Percentiles rank a stretch among this genome's conserved stretches.
Conservation (phyloP, 2,329 filamentous ascomycete genomes). For the Penicillium rolfsii region DNA sequence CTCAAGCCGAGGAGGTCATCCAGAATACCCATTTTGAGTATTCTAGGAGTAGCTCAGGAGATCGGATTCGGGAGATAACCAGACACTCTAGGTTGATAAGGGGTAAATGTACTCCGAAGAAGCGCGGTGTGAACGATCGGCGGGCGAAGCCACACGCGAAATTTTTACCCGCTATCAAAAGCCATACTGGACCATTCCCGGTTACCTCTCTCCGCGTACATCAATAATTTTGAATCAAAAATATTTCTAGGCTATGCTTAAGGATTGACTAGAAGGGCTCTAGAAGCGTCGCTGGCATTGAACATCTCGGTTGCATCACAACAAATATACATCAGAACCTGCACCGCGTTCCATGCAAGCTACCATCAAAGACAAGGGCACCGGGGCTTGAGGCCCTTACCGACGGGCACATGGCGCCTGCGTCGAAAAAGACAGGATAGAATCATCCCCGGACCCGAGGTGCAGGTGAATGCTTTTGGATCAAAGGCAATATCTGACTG, state of each 20-base stretch:
- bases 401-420: constrained; percentile 21
- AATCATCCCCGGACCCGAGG: constrained; percentile 23
- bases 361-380: constrained; percentile 3
- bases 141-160: constrained; percentile 14
- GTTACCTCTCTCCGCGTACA: background rate
- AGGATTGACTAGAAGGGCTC: constrained; percentile 7
- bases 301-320: constrained; percentile 32
- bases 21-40: constrained; percentile 44
- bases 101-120: no score
- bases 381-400: constrained; percentile 22
- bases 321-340: constrained; percentile 44
- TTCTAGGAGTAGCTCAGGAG: background rate
- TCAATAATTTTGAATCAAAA: background rate
- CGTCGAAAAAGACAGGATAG: constrained; percentile 16
- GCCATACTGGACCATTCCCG: background rate
- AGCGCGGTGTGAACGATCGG: constrained; percentile 9
- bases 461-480: constrained; percentile 25
- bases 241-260: background rate
- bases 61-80: background rate
- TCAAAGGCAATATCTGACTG: constrained; percentile 27
- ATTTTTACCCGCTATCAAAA: constrained; percentile 12
- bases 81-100: background rate
- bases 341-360: constrained; percentile 26
- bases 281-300: constrained; percentile 33
- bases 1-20: constrained; percentile 38